Percentiles rank a stretch among this genome's conserved stretches.
Conservation (phyloP, 2,329 filamentous ascomycete genomes). For the Epichloe glyceriae region DNA sequence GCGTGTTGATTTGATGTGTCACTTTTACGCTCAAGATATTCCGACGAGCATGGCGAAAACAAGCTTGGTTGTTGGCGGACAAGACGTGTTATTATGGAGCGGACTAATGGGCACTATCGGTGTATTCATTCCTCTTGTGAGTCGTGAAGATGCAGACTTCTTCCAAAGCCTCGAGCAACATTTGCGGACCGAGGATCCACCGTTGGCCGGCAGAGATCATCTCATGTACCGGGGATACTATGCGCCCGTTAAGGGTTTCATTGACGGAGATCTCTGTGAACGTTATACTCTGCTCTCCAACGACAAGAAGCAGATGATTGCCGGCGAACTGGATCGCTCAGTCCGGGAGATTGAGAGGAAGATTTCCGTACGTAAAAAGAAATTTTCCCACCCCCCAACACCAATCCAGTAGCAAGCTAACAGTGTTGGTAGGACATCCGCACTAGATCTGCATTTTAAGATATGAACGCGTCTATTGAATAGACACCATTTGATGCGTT, state of each 20-base stretch:
- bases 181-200: conserved; percentile 73
- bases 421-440: conserved; percentile 35
- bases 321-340: conserved; percentile 79
- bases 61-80: conserved; percentile 77
- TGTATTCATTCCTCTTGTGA: conserved; percentile 81
- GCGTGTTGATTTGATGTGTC: conserved; percentile 70
- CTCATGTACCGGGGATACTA: conserved; percentile 94
- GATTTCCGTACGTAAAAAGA: conserved; percentile 49
- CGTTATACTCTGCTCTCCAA: conserved; percentile 70
- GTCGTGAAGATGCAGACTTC: conserved; percentile 90
- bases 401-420: conserved; percentile 11
- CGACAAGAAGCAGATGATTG: conserved; percentile 92
- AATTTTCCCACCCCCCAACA: background rate
- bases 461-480: background rate
- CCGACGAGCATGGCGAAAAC: conserved; percentile 85
- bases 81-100: conserved; percentile 85
- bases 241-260: conserved; percentile 87
- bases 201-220: conserved; percentile 84
- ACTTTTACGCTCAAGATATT: conserved; percentile 86
- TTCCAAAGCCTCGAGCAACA: conserved; percentile 91
- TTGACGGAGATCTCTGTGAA: conserved; percentile 95
- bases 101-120: conserved; percentile 91
- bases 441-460: conserved; percentile 45
- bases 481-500: conserved; percentile 5
- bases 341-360: conserved; percentile 92